Evolutionary conservation across 371 early-diverging fungal genomes (phyloP).

Genomic region (Mucor mucedo): DNA sequence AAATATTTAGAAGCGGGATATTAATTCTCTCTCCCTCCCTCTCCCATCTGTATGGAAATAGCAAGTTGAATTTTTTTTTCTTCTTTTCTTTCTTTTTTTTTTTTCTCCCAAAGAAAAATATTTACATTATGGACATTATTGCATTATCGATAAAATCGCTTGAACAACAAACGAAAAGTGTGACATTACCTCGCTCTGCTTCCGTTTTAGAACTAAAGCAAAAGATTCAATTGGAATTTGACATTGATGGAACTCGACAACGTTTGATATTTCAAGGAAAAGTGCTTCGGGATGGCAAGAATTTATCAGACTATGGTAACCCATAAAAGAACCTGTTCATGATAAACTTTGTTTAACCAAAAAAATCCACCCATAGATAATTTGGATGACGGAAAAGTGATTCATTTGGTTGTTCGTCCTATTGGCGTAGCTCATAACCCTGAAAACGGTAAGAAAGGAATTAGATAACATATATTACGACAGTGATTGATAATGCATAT

Average conservation of each 20-base stretch:
- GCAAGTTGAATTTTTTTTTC: too few species aligned
- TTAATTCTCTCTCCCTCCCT: too few species aligned
- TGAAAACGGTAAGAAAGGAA: slow-evolving; percentile 43
- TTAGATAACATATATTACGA: too few species aligned
- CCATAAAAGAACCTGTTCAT: background rate
- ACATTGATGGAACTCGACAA: slow-evolving; percentile 57
- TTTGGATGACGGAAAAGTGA: slow-evolving; percentile 61
- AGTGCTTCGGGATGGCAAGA: slow-evolving; percentile 59
- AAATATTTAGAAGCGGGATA: too few species aligned
- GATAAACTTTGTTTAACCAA: background rate
- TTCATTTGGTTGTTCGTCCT: slow-evolving; percentile 64
- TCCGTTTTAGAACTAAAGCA: slow-evolving; percentile 61
- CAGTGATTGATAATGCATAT: background rate
- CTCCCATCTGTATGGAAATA: too few species aligned
- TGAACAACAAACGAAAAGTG: slow-evolving; percentile 55
- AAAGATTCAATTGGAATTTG: slow-evolving; percentile 50
- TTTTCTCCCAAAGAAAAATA: background rate
- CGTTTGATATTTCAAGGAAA: slow-evolving; percentile 65
- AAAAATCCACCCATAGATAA: slow-evolving; percentile 35
- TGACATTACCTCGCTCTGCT: slow-evolving; percentile 51
- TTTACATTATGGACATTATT: slow-evolving; percentile 22
- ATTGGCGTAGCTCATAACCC: slow-evolving; percentile 54
- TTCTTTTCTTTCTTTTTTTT: background rate
- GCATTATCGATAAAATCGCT: slow-evolving; percentile 57
- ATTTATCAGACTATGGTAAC: slow-evolving; percentile 59